Evolutionary conservation across 1,284 basidiomycete species (phyloP).

Genomic region (Malassezia yamatoensis): DNA sequence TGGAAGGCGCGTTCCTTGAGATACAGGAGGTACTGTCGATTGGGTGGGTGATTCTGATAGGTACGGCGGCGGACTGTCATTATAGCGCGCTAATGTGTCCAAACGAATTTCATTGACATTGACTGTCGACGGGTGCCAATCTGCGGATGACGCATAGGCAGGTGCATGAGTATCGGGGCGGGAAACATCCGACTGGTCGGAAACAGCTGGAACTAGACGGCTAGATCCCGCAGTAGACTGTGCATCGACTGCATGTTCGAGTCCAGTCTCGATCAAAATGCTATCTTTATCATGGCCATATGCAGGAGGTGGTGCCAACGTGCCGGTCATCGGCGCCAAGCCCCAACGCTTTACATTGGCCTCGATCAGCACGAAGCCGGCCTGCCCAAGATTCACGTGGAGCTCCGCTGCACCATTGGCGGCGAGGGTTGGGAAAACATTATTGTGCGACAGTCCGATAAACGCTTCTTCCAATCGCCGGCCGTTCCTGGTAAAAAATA

Average conservation of each 20-base stretch:
- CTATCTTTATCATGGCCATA: constrained; percentile 47
- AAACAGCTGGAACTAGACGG: background rate
- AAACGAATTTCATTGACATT: background rate
- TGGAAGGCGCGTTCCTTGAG: too few relatives aligned
- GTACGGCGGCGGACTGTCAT: constrained; percentile 6
- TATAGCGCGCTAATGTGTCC: background rate
- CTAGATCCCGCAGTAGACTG: background rate
- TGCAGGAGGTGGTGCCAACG: constrained; percentile 43
- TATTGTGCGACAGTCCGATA: constrained; percentile 40
- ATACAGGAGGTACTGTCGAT: too few relatives aligned
- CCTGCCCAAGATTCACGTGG: constrained; percentile 47
- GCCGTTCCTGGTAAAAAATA: constrained; percentile 47
- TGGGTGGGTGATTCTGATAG: background rate
- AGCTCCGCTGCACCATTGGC: constrained; percentile 43
- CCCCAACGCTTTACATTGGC: constrained; percentile 48
- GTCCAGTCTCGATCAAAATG: constrained; percentile 40
- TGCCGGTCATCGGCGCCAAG: constrained; percentile 46
- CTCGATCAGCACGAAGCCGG: constrained; percentile 48
- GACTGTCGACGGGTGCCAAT: too few relatives aligned
- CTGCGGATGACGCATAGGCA: too few relatives aligned
- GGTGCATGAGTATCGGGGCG: too few relatives aligned
- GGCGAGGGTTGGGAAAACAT: constrained; percentile 45
- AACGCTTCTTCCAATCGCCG: constrained; percentile 45
- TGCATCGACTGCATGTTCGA: background rate
- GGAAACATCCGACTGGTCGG: too few relatives aligned